Evolutionary conservation across 805 yeast species (phyloP), one percentile per base, ranked within the genome.

Genomic region (Candida wancherniae): DNA sequence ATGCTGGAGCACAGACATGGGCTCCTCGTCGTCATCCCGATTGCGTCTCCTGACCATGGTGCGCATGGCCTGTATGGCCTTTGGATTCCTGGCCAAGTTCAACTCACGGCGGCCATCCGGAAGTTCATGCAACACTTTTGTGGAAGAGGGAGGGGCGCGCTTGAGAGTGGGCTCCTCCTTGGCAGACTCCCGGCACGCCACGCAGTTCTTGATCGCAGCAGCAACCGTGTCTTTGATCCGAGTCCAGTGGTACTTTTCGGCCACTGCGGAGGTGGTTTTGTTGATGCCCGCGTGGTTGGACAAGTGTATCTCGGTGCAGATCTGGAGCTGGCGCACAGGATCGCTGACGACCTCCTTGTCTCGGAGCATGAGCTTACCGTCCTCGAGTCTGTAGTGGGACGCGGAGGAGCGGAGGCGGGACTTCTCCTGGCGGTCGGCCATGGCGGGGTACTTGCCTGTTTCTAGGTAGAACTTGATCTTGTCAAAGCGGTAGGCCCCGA

Each of bases 191-290:
- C 80, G 65, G 55, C 97, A 90, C 29, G 76, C 80, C 2, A 69
- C 64, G 54, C 97, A 92, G 37, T 77, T 73, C 33, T 80, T 68
- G 31, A 88, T 78, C 1, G 85, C 90, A 18, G 77, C 75, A 1
- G 83, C 78, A 1, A 84, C 96, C 0, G 95, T 85, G 34, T 77
- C 86, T 57, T 92, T 88, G 41, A 90, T 83, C 30, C 94, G 73
- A 1, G 86, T 75, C 97, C 97, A 90, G 55, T 86, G 94, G 46
- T 83, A 90, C 44, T 74, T 73, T 40, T 83, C 92, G 1, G 88
- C 74, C 11, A 92, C 74, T 11, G 72, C 60, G 0, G 90, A 63
- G 0, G 96, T 87, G 2, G 94, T 80, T 49, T 80, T 84, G 59
- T 90, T 90, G 40, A 90, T 86, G 8, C 97, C 97, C 9, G 80